Percentiles rank a stretch among this genome's conserved stretches.
These are phyloP conservation scores for Penicillium sp. DNA, from an alignment of 2,329 filamentous ascomycete genomes.

Conservation along the genomic window DNA sequence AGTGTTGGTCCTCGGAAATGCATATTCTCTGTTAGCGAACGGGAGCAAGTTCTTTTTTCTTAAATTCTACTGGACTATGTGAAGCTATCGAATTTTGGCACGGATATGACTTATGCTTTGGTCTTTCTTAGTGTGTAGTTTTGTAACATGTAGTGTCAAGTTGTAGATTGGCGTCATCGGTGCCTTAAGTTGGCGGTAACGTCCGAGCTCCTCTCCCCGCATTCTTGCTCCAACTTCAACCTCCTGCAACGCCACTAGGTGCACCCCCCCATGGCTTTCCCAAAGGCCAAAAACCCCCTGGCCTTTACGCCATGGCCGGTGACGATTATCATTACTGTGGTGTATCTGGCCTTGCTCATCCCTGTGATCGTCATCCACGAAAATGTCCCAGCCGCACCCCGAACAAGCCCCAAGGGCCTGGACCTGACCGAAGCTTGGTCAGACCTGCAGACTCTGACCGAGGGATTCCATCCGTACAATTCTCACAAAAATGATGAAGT, in stretches of 20 bases:
- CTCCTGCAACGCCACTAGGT: constrained; percentile 8
- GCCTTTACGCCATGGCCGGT: constrained; percentile 81
- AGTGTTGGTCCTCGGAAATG: constrained; percentile 27
- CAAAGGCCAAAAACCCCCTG: constrained; percentile 50
- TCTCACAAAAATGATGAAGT: constrained; percentile 79
- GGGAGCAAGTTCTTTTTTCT: background rate
- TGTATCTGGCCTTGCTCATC: constrained; percentile 77
- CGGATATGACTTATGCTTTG: background rate
- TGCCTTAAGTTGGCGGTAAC: constrained; percentile 9
- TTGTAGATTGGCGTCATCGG: background rate
- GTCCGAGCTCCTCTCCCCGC: constrained; percentile 21
- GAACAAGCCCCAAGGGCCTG: constrained; percentile 61
- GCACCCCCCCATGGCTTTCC: constrained; percentile 32
- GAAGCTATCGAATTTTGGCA: constrained; percentile 18
- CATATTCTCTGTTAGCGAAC: constrained; percentile 28
- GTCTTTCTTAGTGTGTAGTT: background rate
- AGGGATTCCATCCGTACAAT: constrained; percentile 84
- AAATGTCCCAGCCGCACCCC: constrained; percentile 68
- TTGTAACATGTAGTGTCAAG: no score
- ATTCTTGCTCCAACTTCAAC: constrained; percentile 26
- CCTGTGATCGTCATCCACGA: constrained; percentile 73
- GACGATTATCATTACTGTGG: constrained; percentile 71
- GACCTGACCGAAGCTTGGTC: constrained; percentile 85
- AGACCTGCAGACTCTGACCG: constrained; percentile 75
- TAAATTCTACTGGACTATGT: constrained; percentile 7